A percentile compares a stretch with the other conserved stretches of the same genome.
Conservation (phyloP, 2,329 filamentous ascomycete species). For the Ciborinia camelliae region DNA sequence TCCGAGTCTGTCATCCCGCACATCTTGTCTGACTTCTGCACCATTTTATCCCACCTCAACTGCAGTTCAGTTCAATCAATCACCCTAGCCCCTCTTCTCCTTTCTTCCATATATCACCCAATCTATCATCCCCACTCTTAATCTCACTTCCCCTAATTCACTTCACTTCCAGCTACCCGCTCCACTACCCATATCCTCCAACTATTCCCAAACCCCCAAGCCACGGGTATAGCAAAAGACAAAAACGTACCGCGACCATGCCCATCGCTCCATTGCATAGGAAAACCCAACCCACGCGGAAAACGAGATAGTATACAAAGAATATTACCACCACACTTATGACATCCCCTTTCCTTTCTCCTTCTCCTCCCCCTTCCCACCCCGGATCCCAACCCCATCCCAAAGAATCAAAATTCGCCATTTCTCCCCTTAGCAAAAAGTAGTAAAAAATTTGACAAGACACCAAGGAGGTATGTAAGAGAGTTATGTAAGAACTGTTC, state of each 20-base stretch:
- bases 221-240: slow-evolving; percentile 10
- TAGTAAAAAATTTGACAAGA: background rate
- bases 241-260: background rate
- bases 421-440: slow-evolving; percentile 1
- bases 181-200: background rate
- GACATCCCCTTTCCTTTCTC: background rate
- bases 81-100: background rate
- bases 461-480: slow-evolving; percentile 1
- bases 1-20: background rate
- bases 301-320: slow-evolving; percentile 13
- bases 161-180: background rate
- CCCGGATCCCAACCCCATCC: background rate
- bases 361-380: background rate
- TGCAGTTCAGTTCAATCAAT: background rate
- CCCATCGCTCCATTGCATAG: background rate
- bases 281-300: background rate
- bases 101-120: background rate
- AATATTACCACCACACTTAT: slow-evolving; percentile 12
- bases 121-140: background rate
- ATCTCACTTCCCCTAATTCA: background rate
- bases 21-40: background rate
- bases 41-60: background rate
- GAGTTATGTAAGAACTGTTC: slow-evolving; percentile 2
- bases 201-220: slow-evolving; percentile 3
- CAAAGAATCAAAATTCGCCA: slow-evolving; percentile 10